Percentiles rank a stretch among this genome's conserved stretches.
Conservation (phyloP, 139 green algal genomes). For the Tetradesmus obliquus region DNA sequence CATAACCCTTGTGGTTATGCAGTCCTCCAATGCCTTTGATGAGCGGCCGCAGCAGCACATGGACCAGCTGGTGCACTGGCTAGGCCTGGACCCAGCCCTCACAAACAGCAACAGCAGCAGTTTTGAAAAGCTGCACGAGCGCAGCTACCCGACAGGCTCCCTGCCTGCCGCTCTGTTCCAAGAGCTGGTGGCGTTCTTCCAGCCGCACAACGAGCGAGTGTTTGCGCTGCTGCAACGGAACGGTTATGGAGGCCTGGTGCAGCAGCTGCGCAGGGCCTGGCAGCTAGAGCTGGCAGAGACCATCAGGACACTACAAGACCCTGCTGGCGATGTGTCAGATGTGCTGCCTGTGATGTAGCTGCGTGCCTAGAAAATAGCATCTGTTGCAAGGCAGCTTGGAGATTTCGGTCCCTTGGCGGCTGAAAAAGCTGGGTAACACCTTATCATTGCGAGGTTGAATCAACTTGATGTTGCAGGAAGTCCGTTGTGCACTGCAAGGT, state of each 20-base stretch:
- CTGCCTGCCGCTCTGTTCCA: not conserved
- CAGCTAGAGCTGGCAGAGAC: conserved; percentile 6
- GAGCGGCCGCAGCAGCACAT: conserved; percentile 11
- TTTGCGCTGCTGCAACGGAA: conserved; percentile 21
- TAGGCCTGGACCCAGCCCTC: not conserved
- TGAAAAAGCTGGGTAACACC: too few species aligned
- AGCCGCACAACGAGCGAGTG: conserved; percentile 14
- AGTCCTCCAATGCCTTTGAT: conserved; percentile 13
- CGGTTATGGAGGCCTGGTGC: not conserved
- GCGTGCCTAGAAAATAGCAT: too few species aligned
- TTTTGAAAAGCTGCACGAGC: conserved; percentile 16
- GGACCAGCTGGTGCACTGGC: conserved; percentile 24
- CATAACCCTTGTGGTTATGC: not conserved
- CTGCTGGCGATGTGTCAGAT: not conserved
- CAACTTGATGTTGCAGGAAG: too few species aligned
- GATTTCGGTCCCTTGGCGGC: too few species aligned
- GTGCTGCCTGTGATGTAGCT: not conserved
- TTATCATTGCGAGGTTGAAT: too few species aligned
- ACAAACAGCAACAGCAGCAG: not conserved
- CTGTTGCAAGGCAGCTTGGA: too few species aligned
- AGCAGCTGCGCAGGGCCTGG: conserved; percentile 25
- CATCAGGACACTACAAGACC: not conserved
- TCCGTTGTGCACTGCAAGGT: too few species aligned
- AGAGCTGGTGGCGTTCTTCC: conserved; percentile 11
- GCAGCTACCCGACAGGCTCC: not conserved